A percentile compares a stretch with the other conserved stretches of the same genome.
Conservation (phyloP, 1,284 basidiomycete species). For the Chondrostereum purpureum region DNA sequence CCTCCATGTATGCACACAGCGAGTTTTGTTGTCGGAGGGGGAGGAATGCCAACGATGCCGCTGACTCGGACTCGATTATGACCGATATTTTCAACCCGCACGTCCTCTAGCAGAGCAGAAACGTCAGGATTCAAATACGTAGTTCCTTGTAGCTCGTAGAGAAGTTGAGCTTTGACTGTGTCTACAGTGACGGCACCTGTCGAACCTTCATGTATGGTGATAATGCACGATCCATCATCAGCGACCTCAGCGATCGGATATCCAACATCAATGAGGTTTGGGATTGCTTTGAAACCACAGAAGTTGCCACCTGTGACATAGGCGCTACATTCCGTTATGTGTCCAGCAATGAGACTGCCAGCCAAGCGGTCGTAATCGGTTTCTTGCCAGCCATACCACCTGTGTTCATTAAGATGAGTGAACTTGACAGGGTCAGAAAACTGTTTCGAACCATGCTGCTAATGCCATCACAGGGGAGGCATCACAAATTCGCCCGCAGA, state of each 20-base stretch:
- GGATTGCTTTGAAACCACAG: constrained; percentile 14
- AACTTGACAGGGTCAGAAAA: not conserved
- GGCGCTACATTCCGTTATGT: constrained; percentile 19
- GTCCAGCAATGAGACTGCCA: constrained; percentile 17
- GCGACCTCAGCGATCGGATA: constrained; percentile 18
- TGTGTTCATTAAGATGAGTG: not conserved
- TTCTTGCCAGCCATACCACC: constrained; percentile 19
- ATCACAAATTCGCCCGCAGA: constrained; percentile 19
- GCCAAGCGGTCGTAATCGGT: constrained; percentile 17
- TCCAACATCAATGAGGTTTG: constrained; percentile 15
- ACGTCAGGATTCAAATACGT: constrained; percentile 20
- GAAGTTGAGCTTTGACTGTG: constrained; percentile 18
- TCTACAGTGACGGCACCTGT: constrained; percentile 17
- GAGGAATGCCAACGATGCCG: too few species aligned
- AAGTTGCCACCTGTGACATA: constrained; percentile 20
- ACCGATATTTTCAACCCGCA: too few species aligned
- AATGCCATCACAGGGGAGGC: constrained; percentile 18
- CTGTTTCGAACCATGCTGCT: constrained; percentile 12
- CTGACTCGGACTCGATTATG: too few species aligned
- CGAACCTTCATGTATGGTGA: constrained; percentile 16
- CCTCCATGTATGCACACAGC: too few species aligned
- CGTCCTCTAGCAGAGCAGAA: constrained; percentile 5
- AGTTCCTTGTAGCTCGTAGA: constrained; percentile 20
- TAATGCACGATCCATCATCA: constrained; percentile 14
- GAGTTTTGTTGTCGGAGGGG: too few species aligned